These are phyloP conservation scores for Pilatotrama ljubarskyi DNA, from an alignment of 768 basidiomycete species.

Conservation along the genomic window DNA sequence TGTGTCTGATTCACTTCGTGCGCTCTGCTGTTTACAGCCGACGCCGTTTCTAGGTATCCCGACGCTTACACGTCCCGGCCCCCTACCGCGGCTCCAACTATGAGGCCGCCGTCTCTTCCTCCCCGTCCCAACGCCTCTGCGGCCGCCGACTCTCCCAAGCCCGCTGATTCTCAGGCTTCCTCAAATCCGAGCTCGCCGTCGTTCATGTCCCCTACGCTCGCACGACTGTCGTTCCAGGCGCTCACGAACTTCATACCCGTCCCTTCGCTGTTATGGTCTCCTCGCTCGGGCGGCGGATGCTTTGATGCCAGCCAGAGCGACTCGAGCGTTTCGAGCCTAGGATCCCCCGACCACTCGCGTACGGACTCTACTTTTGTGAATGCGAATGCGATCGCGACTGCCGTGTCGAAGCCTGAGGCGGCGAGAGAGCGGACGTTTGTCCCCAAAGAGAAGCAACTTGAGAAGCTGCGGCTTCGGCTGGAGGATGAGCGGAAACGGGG, in stretches of 20 bases:
- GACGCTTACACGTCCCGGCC: slow-evolving; percentile 15
- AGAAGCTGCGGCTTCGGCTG: slow-evolving; percentile 58
- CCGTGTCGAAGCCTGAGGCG: slow-evolving; percentile 4
- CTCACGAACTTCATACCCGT: slow-evolving; percentile 60
- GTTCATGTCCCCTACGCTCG: slow-evolving; percentile 51
- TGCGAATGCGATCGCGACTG: slow-evolving; percentile 1
- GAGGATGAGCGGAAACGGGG: slow-evolving; percentile 36
- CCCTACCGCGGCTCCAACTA: slow-evolving; percentile 31
- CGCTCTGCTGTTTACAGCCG: slow-evolving; percentile 21
- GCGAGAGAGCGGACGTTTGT: slow-evolving; percentile 45
- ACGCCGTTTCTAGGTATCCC: slow-evolving; percentile 15
- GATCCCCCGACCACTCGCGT: slow-evolving; percentile 7
- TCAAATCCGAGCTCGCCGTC: slow-evolving; percentile 45
- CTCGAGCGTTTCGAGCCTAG: slow-evolving; percentile 17
- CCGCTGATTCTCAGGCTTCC: slow-evolving; percentile 28
- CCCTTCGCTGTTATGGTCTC: slow-evolving; percentile 41
- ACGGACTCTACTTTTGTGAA: slow-evolving; percentile 17
- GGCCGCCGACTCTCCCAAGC: slow-evolving; percentile 16
- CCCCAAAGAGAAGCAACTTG: slow-evolving; percentile 65
- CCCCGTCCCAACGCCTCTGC: slow-evolving; percentile 24
- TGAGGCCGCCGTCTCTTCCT: slow-evolving; percentile 39
- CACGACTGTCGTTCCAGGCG: slow-evolving; percentile 60
- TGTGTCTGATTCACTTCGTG: slow-evolving; percentile 20
- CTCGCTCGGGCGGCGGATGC: slow-evolving; percentile 19
- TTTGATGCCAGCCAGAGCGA: slow-evolving; percentile 24